Evolutionary conservation across 202 grass and related monocot species (phyloP), one percentile per base, ranked within the genome.

Genomic region (Zizania palustris): DNA sequence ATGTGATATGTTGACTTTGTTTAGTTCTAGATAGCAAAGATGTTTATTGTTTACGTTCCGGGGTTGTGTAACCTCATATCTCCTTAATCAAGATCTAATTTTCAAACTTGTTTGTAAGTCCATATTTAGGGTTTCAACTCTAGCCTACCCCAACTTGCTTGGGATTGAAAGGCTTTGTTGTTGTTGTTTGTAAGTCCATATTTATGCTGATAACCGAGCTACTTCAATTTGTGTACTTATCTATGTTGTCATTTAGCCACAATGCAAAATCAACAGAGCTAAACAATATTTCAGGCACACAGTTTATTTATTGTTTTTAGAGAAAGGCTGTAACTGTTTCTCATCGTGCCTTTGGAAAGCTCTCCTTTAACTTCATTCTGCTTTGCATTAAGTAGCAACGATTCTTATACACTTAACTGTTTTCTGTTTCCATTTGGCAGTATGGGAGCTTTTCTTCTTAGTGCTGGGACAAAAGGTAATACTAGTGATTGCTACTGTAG

Each of bases 371-470:
- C 66, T 50, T 64, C 34, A 77, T 65, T 63, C 57, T 75, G 7
- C 53, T 20, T 60, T 76, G 11, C 65, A 65, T 45, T 72, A 45
- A 11, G 6, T 60, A 13, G 15, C 8, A 9, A 14, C 35, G 20
- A 71, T 75, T 79, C 70, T 80, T 80, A 84, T 11, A 46, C 11
- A 50, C 40, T 22, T 44, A 10, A 51, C 37, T 57, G n/a, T 78
- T 60, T 59, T 45, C 15, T 74, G 6, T 71, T 42, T 78, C 53
- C 37, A 49, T 69, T 84, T 51, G 64, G 20, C 84, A 97, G 93
- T 84, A 97, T 97, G 94, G 85, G 91, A 73, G 95, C 87, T 73
- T 98, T 98, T 73, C 62, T 94, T 66, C 89, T 98, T 33, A 88
- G 84, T 12, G 75, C 83, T 54, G 95, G 91, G 20, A 98, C 89